phyloP scores from a whole-genome alignment of 371 early-diverging fungal genomes.

The Lichtheimia ramosa region DNA sequence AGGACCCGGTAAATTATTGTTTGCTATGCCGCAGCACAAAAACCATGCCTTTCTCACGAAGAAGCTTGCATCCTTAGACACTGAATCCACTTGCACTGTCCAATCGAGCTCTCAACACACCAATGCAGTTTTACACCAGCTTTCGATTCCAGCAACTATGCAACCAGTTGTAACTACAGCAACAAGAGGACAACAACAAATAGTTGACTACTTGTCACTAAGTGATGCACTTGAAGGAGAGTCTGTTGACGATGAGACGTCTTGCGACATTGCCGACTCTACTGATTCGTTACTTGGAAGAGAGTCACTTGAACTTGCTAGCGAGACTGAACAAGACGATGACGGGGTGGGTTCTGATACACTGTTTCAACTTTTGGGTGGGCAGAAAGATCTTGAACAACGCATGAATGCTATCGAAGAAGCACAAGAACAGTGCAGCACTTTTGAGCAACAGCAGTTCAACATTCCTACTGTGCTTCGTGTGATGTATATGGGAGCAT shows the following conservation, averaged over 20 bases:
- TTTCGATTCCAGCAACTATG: not conserved
- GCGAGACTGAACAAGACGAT: not conserved
- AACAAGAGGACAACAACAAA: not conserved
- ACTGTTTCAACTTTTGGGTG: conserved; percentile 13
- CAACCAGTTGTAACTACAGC: not conserved
- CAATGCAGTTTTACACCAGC: not conserved
- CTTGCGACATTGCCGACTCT: not conserved
- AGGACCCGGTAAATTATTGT: not conserved
- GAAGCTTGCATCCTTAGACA: not conserved
- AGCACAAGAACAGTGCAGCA: conserved; percentile 7
- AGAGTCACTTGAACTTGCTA: conserved; percentile 5
- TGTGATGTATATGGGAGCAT: conserved; percentile 41
- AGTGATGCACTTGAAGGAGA: conserved; percentile 4
- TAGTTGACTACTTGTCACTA: conserved; percentile 10
- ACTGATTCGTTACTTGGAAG: conserved; percentile 3
- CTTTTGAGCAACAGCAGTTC: conserved; percentile 8
- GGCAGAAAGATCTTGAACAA: conserved; percentile 19
- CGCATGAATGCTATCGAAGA: conserved; percentile 29
- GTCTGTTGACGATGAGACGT: not conserved
- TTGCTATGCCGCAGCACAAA: not conserved
- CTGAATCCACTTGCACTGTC: not conserved
- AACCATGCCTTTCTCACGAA: conserved; percentile 2
- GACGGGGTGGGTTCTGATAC: conserved; percentile 21
- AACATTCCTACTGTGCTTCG: conserved; percentile 29
- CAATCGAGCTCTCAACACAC: not conserved